Evolutionary conservation across 1,284 basidiomycete genomes (phyloP), one percentile per base, ranked within the genome.

Genomic region (Flammula alnicola): DNA sequence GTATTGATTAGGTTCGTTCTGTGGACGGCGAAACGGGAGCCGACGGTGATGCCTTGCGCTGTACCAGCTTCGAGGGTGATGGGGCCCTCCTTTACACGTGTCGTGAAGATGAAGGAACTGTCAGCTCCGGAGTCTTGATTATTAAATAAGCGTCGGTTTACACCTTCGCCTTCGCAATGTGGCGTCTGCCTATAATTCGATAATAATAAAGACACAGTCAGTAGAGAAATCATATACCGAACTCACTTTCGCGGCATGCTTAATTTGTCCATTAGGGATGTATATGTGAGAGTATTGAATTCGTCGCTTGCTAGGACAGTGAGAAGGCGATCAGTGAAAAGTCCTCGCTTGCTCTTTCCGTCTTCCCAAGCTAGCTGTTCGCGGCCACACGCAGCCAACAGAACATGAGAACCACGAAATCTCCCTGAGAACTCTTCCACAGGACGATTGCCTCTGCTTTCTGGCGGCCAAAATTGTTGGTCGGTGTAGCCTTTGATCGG

Each of bases 361-460:
- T 60, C 36, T 46, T 73, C 71, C 26, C 58, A 58, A 1, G 71
- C 69, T 1, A 52, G 38, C 36, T 71, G 58, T 4, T 62, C 59
- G 3, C 59, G 52, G 17, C 63, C 65, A 45, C 70, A 73, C 2
- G 71, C 70, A 14, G 71, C 69, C 8, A 72, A 55, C 7, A 72
- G 58, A 19, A 72, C 61, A 55, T 72, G 70, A 0, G 70, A 70
- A 1, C 57, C 59, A 30, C 62, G 52, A 25, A 57, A 59, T 40
- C 57, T 58, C 22, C 60, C 56, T 3, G 53, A 49, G 40, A 65
- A 64, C n/a, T 61, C 64, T 27, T 51, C 23, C 3, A 52, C 52
- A 14, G 54, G 33, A 3, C 37, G 43, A 14, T 40, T 39, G 27
- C 52, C 46, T 14, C 55, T 49, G 5, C 19, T 44, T 12, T 51